phyloP scores from a whole-genome alignment of 495 filamentous ascomycete genomes.

The Tuber brumale region DNA sequence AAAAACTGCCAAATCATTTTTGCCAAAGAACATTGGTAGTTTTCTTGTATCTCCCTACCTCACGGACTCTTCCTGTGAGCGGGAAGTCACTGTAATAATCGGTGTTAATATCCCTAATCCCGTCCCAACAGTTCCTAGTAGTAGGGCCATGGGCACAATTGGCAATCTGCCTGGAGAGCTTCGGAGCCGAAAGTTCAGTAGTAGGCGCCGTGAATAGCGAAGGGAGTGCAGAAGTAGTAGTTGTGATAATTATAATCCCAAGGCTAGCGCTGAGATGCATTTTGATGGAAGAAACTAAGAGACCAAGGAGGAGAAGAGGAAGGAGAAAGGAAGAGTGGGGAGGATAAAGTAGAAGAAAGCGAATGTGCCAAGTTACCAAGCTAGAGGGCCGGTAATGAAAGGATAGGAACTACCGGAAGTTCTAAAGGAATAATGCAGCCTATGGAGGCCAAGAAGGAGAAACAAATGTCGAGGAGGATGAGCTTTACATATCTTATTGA shows the following conservation, averaged over 20 bases:
- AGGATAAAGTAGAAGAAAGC: not conserved
- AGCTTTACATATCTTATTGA: not conserved
- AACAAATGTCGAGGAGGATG: not conserved
- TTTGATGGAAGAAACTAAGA: not conserved
- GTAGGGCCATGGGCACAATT: constrained; percentile 45
- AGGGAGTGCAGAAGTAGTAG: not conserved
- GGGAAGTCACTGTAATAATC: constrained; percentile 50
- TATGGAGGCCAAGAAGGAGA: not conserved
- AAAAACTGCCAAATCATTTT: not conserved
- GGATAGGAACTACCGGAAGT: not conserved
- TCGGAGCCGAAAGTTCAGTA: not conserved
- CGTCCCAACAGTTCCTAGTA: constrained; percentile 44
- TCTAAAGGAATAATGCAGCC: not conserved
- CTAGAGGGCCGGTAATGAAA: not conserved
- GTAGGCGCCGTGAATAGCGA: not conserved
- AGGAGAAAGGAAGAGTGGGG: too few species aligned
- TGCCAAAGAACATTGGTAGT: not conserved
- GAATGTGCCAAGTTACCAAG: not conserved
- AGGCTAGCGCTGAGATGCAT: not conserved
- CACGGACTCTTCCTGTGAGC: constrained; percentile 46
- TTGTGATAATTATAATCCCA: not conserved
- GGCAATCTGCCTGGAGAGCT: not conserved
- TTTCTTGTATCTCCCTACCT: constrained; percentile 24
- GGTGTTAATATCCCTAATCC: constrained; percentile 50
- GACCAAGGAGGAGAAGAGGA: not conserved